These are phyloP conservation scores for Kalanchoe fedtschenkoi DNA, from an alignment of 164 flowering plant species.

Conservation along the genomic window DNA sequence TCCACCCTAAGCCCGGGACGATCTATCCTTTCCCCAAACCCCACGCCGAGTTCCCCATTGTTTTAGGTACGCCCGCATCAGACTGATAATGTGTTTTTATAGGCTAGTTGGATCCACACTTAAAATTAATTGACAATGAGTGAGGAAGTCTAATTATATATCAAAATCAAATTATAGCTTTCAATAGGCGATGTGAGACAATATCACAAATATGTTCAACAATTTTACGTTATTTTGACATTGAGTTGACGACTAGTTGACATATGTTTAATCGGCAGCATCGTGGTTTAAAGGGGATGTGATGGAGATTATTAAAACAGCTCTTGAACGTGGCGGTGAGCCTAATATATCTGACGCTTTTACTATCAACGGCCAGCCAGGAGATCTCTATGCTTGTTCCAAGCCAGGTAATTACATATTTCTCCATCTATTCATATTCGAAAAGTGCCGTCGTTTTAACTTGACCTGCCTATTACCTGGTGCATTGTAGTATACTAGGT, in stretches of 20 bases:
- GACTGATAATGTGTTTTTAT: no score
- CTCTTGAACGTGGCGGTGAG: background rate
- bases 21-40: background rate
- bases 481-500: no score
- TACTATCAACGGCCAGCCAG: slow-evolving; percentile 6
- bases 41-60: background rate
- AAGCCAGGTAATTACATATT: slow-evolving; percentile 5
- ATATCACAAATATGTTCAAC: no score
- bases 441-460: no score
- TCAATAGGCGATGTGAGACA: no score
- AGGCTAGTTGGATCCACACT: no score
- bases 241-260: background rate
- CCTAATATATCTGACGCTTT: slow-evolving; percentile 2
- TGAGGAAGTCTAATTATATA: no score
- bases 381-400: slow-evolving; percentile 6
- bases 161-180: no score
- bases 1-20: background rate
- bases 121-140: no score
- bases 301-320: background rate
- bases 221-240: background rate
- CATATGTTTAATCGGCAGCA: background rate
- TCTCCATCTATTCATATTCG: no score
- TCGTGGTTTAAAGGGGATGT: slow-evolving; percentile 6
- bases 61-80: background rate
- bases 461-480: no score